Base-by-base conservation (phyloP, 169 alveolate species). In the Plasmodium fragile region DNA sequence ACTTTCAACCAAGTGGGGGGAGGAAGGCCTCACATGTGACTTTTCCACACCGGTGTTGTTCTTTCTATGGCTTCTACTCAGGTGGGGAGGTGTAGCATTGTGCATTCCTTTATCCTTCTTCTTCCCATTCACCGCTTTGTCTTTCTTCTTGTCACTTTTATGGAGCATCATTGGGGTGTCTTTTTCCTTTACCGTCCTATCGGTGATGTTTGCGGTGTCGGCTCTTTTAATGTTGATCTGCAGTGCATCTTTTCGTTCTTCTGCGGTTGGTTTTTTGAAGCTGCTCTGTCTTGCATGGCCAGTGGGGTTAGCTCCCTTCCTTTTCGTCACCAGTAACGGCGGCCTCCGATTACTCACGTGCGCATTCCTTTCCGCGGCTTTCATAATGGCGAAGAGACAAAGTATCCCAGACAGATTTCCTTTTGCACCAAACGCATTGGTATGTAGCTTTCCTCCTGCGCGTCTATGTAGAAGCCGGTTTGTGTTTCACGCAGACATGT, bases 1-100 rank as follows among this genome's bases (percentile, higher is more conserved):
- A n/a, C 39, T 77, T 85, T 52, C 73, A n/a, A 30, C 22, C 25
- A 75, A 39, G 36, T 39, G 77, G 75, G 77, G 93, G 25, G 85
- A 85, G 77, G 39, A 49, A 49, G 13, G 5, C 59, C 16, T 52
- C 28, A 25, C 36, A 28, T 53, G 39, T 11, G 80, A 36, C 25
- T 69, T 55, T 0, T 85, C 87, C 39, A 32, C 36, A 22, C n/a
- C 28, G 30, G 34, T 45, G 36, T 52, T 69, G 41, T 75, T 72
- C 70, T 75, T 43, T 6, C 45, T 77, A n/a, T 53, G 36, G 18
- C 43, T 53, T 25, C 69, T 85, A 73, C 39, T 85, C 11, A 1
- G 8, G 1, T 49, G 59, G 59, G 59, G 2, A 22, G 59, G 3
- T 13, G 25, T 22, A 49, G 18, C 4, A 16, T 22, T 11, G 59